Percentiles rank a stretch among this genome's conserved stretches.
Evolutionary conservation across 2,329 filamentous ascomycete species (phyloP).

Genomic region (Aspergillus texensis): DNA sequence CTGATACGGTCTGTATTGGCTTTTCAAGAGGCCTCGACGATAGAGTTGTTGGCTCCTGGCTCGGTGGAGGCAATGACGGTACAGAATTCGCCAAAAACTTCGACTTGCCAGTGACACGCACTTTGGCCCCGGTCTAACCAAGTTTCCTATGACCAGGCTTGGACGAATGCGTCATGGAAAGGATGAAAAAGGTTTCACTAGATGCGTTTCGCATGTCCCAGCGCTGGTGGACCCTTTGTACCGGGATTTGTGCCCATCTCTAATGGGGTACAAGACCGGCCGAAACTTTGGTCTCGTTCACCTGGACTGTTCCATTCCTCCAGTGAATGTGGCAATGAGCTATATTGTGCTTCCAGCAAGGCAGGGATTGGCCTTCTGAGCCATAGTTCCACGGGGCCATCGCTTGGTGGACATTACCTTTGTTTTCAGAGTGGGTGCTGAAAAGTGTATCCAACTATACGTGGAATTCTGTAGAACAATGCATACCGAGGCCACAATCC

Average conservation of each 20-base stretch:
- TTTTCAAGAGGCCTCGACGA: not conserved
- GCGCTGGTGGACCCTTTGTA: not conserved
- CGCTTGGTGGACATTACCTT: not conserved
- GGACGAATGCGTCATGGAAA: constrained; percentile 5
- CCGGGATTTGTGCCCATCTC: not conserved
- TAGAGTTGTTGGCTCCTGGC: not conserved
- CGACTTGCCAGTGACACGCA: not conserved
- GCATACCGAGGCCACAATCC: not conserved
- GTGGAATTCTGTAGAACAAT: not conserved
- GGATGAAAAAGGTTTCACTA: not conserved
- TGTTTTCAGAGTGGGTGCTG: not conserved
- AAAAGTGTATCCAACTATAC: not conserved
- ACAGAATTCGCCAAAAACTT: not conserved
- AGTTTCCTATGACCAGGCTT: not conserved
- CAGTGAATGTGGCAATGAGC: not conserved
- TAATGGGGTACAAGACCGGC: not conserved
- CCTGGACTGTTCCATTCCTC: not conserved
- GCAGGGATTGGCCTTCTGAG: not conserved
- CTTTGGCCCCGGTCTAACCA: not conserved
- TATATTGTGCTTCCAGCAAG: not conserved
- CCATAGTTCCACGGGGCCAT: not conserved
- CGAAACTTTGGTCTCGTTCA: not conserved
- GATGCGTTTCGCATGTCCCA: not conserved
- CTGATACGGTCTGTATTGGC: not conserved
- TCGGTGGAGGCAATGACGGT: not conserved